Evolutionary conservation across 2,329 filamentous ascomycete species (phyloP).

Genomic region (Aspergillus melleus): DNA sequence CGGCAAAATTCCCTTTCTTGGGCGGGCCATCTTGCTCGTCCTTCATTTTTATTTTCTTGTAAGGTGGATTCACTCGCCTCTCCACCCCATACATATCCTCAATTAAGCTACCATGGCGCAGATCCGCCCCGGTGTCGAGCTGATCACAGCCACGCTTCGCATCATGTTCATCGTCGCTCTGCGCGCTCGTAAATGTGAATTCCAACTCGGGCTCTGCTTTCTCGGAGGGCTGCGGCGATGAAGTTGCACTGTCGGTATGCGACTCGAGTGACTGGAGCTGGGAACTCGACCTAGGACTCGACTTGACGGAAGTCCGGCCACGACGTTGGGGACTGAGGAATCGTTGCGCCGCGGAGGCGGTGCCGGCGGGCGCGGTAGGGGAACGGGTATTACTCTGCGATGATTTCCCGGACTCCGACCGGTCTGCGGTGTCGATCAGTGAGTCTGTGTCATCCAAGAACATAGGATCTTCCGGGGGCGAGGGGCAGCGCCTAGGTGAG

Average conservation of each 20-base stretch:
- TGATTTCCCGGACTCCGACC: conserved; percentile 17
- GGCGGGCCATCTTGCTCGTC: conserved; percentile 45
- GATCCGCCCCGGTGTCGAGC: conserved; percentile 30
- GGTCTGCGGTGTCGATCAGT: conserved; percentile 23
- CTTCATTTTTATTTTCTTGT: conserved; percentile 64
- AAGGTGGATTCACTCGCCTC: conserved; percentile 60
- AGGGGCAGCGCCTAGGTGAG: conserved; percentile 13
- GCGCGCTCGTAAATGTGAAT: conserved; percentile 30
- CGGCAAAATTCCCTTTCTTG: conserved; percentile 46
- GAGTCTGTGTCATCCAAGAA: conserved; percentile 21
- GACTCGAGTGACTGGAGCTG: conserved; percentile 15
- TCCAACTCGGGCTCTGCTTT: conserved; percentile 21
- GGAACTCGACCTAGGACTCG: conserved; percentile 16
- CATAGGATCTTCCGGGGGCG: conserved; percentile 17
- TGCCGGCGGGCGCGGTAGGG: conserved; percentile 26
- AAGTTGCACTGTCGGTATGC: conserved; percentile 8
- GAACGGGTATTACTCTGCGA: conserved; percentile 12
- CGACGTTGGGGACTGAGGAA: conserved; percentile 22
- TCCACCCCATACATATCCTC: conserved; percentile 76
- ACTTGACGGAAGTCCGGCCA: conserved; percentile 10
- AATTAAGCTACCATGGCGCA: conserved; percentile 52
- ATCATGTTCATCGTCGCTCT: conserved; percentile 28
- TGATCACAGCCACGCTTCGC: conserved; percentile 32
- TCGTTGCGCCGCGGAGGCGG: conserved; percentile 23
- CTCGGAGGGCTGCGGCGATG: conserved; percentile 11